These are phyloP conservation scores for Suhomyces canberraensis DNA, from an alignment of 805 yeast genomes.

Conservation along the genomic window DNA sequence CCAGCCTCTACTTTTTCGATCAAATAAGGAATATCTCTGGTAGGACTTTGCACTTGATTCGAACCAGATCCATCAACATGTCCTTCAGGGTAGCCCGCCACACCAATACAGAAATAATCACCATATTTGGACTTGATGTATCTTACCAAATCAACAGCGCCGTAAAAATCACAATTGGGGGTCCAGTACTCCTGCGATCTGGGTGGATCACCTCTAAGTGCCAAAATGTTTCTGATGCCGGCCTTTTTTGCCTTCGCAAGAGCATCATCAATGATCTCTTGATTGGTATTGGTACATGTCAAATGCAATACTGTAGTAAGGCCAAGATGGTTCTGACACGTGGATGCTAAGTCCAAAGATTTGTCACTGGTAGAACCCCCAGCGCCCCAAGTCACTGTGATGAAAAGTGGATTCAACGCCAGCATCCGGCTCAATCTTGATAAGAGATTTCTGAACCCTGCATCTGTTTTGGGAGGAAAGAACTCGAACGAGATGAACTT, in stretches of 20 bases:
- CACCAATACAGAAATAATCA: constrained; percentile 88
- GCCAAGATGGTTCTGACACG: constrained; percentile 70
- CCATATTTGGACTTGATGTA: constrained; percentile 72
- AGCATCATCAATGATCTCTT: constrained; percentile 73
- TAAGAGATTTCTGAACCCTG: constrained; percentile 78
- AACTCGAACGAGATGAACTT: constrained; percentile 85
- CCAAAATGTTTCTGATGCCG: constrained; percentile 88
- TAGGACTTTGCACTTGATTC: constrained; percentile 54
- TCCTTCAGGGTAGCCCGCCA: constrained; percentile 98
- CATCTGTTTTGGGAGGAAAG: constrained; percentile 95
- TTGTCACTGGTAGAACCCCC: constrained; percentile 92
- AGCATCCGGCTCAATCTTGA: constrained; percentile 89
- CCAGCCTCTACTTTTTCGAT: constrained; percentile 89
- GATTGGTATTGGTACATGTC: constrained; percentile 93
- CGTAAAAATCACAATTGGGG: constrained; percentile 55
- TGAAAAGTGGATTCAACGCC: constrained; percentile 81
- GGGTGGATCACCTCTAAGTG: constrained; percentile 95
- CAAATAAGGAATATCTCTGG: constrained; percentile 72
- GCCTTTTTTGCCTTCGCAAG: constrained; percentile 61
- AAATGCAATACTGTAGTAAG: constrained; percentile 92
- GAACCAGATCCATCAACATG: constrained; percentile 81
- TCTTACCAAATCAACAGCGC: constrained; percentile 83
- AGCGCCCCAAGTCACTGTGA: constrained; percentile 98
- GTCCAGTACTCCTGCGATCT: constrained; percentile 66
- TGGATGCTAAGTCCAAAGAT: constrained; percentile 76